Percentiles rank a stretch among this genome's conserved stretches.
Evolutionary conservation across 768 basidiomycete genomes (phyloP).

Genomic region (Lepiota brunneoincarnata): DNA sequence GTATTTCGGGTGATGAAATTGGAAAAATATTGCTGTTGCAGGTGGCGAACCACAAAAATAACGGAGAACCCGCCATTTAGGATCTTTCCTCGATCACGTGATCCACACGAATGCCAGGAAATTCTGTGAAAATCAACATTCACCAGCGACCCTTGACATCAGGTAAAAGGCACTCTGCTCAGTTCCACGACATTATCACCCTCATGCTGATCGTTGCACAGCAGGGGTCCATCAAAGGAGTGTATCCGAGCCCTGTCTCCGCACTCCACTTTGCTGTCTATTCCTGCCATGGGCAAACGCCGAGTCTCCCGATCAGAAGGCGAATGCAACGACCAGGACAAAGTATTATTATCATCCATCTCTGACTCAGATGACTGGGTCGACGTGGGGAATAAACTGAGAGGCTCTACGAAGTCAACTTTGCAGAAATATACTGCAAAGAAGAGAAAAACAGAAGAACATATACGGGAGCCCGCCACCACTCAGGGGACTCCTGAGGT

Average conservation of each 20-base stretch:
- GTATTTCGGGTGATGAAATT: slow-evolving; percentile 23
- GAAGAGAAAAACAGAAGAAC: slow-evolving; percentile 7
- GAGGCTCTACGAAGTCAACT: neutral
- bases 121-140: no score
- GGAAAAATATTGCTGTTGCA: slow-evolving; percentile 27
- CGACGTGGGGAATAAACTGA: slow-evolving; percentile 18
- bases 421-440: neutral
- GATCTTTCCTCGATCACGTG: no score
- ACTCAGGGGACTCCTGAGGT: slow-evolving; percentile 15
- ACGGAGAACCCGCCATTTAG: no score
- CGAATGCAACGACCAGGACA: slow-evolving; percentile 16
- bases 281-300: slow-evolving; percentile 20
- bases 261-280: neutral
- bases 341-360: slow-evolving; percentile 5
- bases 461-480: slow-evolving; percentile 4
- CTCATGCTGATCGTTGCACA: no score
- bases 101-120: no score
- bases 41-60: slow-evolving; percentile 7
- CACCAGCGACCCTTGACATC: slow-evolving; percentile 21
- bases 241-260: no score
- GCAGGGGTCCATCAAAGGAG: no score
- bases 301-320: slow-evolving; percentile 18
- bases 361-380: slow-evolving; percentile 14
- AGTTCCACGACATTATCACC: no score
- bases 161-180: neutral